Conservation (phyloP, 768 basidiomycete species). For the Termitomyces sp. region DNA sequence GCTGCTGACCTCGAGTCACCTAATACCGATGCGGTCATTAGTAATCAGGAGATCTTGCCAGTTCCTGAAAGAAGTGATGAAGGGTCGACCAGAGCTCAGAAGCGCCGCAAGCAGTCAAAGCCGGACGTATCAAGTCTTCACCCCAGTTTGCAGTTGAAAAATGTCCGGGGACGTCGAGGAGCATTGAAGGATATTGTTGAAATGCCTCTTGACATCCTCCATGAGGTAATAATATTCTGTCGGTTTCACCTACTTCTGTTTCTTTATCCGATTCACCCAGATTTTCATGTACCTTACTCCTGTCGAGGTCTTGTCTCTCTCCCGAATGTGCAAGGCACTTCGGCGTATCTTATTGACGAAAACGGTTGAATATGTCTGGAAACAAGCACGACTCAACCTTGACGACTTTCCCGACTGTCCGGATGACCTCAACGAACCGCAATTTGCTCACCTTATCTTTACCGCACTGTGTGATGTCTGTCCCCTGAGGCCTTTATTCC, state of each 20-base stretch:
- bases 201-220: conserved; percentile 19
- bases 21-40: no score
- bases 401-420: conserved; percentile 2
- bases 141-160: background rate
- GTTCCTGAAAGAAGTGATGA: background rate
- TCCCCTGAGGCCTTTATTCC: background rate
- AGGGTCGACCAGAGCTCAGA: background rate
- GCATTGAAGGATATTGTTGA: no score
- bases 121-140: background rate
- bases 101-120: background rate
- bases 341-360: no score
- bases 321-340: no score
- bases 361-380: conserved; percentile 1
- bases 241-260: no score
- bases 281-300: conserved; percentile 18
- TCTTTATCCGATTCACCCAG: conserved; percentile 14
- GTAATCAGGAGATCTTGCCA: background rate
- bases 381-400: conserved; percentile 2
- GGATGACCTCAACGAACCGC: background rate
- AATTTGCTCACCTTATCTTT: conserved; percentile 1
- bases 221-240: conserved; percentile 17
- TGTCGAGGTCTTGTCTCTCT: no score
- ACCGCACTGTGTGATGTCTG: conserved; percentile 5
- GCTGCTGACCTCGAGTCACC: no score
- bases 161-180: no score